These are phyloP conservation scores for Amyloporia xantha DNA, from an alignment of 768 basidiomycete species.

Conservation along the genomic window DNA sequence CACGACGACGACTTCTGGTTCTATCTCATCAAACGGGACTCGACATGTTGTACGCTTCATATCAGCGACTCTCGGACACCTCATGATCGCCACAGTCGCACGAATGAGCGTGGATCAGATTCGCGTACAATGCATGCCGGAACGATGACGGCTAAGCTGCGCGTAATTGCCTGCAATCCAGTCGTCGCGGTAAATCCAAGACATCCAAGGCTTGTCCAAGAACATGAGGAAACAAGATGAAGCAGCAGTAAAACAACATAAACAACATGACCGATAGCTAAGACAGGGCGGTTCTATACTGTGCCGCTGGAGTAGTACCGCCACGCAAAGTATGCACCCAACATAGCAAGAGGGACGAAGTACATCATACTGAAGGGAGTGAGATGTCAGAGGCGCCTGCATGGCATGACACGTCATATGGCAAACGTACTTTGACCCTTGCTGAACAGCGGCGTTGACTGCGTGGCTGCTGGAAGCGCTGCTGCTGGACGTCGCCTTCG, in stretches of 20 bases:
- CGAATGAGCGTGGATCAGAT: neutral
- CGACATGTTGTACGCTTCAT: no score
- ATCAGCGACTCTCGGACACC: no score
- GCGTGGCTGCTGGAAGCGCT: conserved; percentile 31
- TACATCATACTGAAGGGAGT: conserved; percentile 57
- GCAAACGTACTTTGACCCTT: conserved; percentile 57
- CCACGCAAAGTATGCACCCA: conserved; percentile 87
- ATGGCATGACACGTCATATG: conserved; percentile 8
- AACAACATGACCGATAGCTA: conserved; percentile 4
- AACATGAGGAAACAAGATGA: conserved; percentile 3
- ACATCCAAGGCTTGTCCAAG: neutral
- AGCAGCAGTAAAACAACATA: conserved; percentile 8
- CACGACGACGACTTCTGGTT: neutral
- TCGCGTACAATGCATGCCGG: neutral
- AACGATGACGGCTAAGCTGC: no score
- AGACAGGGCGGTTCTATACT: conserved; percentile 32
- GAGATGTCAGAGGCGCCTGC: conserved; percentile 1
- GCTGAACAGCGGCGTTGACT: conserved; percentile 45
- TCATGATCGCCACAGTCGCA: no score
- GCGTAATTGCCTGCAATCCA: no score
- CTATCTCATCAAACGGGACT: neutral
- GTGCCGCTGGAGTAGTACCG: conserved; percentile 56
- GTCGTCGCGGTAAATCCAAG: neutral
- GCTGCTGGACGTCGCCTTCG: conserved; percentile 45
- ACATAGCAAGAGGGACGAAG: conserved; percentile 70